Percentiles rank a stretch among this genome's conserved stretches.
Evolutionary conservation across 768 basidiomycete species (phyloP).

Genomic region (Hygrocybe coccinea): DNA sequence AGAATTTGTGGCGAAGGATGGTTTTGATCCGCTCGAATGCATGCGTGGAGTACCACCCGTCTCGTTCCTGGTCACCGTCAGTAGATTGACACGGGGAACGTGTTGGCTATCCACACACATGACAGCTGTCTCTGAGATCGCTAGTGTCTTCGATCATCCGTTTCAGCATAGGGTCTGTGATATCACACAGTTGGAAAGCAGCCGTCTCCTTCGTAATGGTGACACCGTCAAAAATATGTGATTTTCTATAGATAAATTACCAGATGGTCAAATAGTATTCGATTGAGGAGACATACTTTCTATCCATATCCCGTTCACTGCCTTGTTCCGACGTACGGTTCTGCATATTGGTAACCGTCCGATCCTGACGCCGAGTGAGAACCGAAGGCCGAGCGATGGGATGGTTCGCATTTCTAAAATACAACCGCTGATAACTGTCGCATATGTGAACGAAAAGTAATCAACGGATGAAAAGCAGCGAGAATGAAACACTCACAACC

Average conservation of each 20-base stretch:
- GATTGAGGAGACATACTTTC: constrained; percentile 33
- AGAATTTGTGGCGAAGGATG: constrained; percentile 81
- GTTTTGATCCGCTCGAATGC: constrained; percentile 80
- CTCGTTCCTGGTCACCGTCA: constrained; percentile 53
- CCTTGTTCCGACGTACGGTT: constrained; percentile 37
- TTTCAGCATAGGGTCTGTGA: constrained; percentile 78
- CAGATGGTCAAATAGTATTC: constrained; percentile 3
- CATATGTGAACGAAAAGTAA: no score
- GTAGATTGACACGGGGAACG: not conserved
- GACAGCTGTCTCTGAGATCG: constrained; percentile 63
- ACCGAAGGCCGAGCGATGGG: constrained; percentile 74
- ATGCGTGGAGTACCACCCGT: constrained; percentile 83
- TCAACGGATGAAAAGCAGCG: constrained; percentile 2
- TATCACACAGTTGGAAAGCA: constrained; percentile 92
- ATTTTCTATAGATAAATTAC: constrained; percentile 37
- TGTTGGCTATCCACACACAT: constrained; percentile 48
- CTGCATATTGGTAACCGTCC: constrained; percentile 39
- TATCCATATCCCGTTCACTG: constrained; percentile 37
- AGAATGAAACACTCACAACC: constrained; percentile 56
- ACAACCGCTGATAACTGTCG: constrained; percentile 81
- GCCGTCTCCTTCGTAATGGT: constrained; percentile 79
- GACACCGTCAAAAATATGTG: constrained; percentile 87
- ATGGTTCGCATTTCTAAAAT: constrained; percentile 85
- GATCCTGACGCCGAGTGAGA: constrained; percentile 60
- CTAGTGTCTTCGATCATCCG: constrained; percentile 73